phyloP scores from a whole-genome alignment of 495 filamentous ascomycete genomes.

The Podospora pseudocomata region DNA sequence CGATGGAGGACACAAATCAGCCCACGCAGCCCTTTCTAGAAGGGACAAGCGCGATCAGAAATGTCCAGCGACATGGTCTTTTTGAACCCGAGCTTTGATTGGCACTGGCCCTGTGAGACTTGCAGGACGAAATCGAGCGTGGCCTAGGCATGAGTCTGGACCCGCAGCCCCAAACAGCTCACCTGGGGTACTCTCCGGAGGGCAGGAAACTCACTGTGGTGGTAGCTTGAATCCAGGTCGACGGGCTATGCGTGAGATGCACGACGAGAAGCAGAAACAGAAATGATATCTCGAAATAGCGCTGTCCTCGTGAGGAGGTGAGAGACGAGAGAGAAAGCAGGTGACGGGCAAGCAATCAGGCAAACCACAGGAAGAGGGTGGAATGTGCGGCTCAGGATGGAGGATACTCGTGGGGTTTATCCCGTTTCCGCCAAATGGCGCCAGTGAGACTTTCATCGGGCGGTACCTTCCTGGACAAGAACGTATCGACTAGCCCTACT shows the following conservation, averaged over 20 bases:
- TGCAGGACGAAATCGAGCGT: slow-evolving; percentile 5
- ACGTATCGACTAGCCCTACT: neutral
- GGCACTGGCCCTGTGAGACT: slow-evolving; percentile 1
- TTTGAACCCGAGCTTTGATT: neutral
- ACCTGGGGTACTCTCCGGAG: neutral
- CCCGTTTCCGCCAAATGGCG: neutral
- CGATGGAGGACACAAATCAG: neutral
- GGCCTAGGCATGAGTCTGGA: neutral
- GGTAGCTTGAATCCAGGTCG: neutral
- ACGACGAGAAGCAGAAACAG: neutral
- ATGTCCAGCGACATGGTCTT: neutral
- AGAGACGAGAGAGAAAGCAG: neutral
- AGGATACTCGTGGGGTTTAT: neutral
- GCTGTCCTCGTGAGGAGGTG: neutral
- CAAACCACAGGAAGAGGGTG: neutral
- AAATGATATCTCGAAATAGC: neutral
- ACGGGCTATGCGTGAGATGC: neutral
- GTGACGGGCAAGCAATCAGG: neutral
- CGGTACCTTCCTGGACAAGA: neutral
- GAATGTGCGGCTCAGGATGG: neutral
- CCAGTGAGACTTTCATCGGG: neutral
- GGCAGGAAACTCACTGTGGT: neutral
- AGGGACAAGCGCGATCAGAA: slow-evolving; percentile 1
- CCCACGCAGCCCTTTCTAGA: neutral
- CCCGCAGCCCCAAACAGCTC: neutral